These are phyloP conservation scores for Ambrosia artemisiifolia DNA, from an alignment of 129 eudicot species.

Conservation along the genomic window DNA sequence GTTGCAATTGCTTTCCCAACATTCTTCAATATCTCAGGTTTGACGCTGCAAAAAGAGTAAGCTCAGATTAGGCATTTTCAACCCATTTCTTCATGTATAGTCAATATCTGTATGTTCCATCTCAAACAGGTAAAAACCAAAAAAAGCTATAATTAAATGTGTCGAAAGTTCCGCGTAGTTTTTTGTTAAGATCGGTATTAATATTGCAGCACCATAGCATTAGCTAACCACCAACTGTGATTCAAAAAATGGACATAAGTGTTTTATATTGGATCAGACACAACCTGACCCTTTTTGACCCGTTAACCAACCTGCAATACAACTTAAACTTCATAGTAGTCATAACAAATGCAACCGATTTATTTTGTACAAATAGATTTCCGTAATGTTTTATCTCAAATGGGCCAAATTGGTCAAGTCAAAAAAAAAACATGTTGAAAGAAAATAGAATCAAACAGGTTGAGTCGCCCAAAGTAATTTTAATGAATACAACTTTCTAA, in stretches of 20 bases:
- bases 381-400: not conserved
- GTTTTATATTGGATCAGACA: not conserved
- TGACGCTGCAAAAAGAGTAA: constrained; percentile 53
- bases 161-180: not conserved
- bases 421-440: not conserved
- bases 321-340: not conserved
- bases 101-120: not conserved
- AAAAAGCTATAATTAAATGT: not conserved
- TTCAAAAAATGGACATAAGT: not conserved
- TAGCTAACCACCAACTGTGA: not conserved
- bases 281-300: not conserved
- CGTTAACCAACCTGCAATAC: not conserved
- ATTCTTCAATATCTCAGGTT: constrained; percentile 84
- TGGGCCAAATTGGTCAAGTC: not conserved
- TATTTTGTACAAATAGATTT: not conserved
- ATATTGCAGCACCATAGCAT: not conserved
- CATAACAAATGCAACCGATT: not conserved
- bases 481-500: not conserved
- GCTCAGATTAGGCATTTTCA: not conserved
- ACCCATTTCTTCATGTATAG: not conserved
- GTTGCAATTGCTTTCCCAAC: constrained; percentile 80
- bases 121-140: not conserved
- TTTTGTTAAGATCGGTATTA: not conserved
- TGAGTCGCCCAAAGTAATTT: not conserved
- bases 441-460: not conserved